Evolutionary conservation across 805 yeast genomes (phyloP), one percentile per base, ranked within the genome.

Genomic region (Yamadazyma kitorensis): DNA sequence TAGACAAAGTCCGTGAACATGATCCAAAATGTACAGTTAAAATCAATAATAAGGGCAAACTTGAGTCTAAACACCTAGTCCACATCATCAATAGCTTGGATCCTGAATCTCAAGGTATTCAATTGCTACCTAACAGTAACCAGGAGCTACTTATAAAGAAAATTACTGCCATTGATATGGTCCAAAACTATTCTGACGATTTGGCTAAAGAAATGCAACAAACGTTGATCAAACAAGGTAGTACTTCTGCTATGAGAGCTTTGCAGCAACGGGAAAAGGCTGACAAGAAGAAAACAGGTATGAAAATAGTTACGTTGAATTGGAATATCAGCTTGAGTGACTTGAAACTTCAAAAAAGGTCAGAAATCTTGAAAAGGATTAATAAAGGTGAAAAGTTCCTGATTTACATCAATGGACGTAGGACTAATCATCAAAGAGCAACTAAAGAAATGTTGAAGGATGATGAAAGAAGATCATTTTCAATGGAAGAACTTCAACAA

Each of bases 321-420:
- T 68, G 71, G 71, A 52, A 54, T 23, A 66, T 68, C 27, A 63
- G 64, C 37, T 34, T 51, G 14, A 53, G 62, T 18, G 73, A 67
- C 44, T 57, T 67, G 43, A 47, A 45, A 23, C 52, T 57, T 37
- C 72, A 68, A 37, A 68, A 67, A 44, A 50, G 35, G 21, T 44
- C 42, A 8, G 73, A 65, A 37, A 60, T 67, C 21, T 31, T 40
- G 29, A 54, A 52, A 16, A 39, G 59, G n/a, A 35, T 61, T n/a
- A 40, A 38, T 10, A 64, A 55, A 36, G 61, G 58, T 12, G 70
- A 60, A 29, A 55, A 48, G 30, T 61, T 64, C 32, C 44, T 23
- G 25, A 17, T 43, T 22, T 34, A 29, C 20, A 33, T 37, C 8
- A 33, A 57, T 24, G 54, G 53, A 9, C 52, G 49, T 10, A 56